Percentiles rank a stretch among this genome's conserved stretches.
These are phyloP conservation scores for Albifimbria verrucaria DNA, from an alignment of 2,329 filamentous ascomycete genomes.

Conservation along the genomic window DNA sequence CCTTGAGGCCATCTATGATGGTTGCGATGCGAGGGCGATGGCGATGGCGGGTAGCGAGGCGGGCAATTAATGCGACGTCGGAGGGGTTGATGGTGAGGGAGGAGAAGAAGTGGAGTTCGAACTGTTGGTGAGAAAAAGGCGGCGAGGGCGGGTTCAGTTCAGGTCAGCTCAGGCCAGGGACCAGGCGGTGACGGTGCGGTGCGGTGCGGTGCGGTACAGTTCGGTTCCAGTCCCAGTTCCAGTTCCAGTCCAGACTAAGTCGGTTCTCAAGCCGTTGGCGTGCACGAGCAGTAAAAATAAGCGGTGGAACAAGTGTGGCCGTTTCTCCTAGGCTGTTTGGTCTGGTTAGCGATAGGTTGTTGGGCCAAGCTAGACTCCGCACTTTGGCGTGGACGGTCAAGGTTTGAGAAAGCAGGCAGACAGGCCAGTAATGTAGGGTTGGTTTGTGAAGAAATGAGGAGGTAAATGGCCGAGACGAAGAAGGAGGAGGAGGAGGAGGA, in stretches of 20 bases:
- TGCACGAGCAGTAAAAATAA: neutral
- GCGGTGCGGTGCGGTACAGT: too few relatives aligned
- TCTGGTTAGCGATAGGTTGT: neutral
- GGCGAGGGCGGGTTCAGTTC: neutral
- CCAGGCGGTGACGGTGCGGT: slow-evolving; percentile 17
- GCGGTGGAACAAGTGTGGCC: neutral
- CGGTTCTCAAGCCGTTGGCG: too few relatives aligned
- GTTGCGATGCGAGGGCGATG: neutral
- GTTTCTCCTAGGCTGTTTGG: neutral
- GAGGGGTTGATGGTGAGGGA: slow-evolving; percentile 1
- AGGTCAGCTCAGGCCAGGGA: slow-evolving; percentile 4
- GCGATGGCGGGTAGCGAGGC: neutral
- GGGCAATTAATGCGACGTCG: slow-evolving; percentile 2
- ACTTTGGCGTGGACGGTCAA: neutral
- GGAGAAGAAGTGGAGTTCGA: too few relatives aligned
- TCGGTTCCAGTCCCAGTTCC: too few relatives aligned
- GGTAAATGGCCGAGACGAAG: neutral
- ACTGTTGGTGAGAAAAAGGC: neutral
- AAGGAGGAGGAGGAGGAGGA: neutral
- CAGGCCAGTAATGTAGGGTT: too few relatives aligned
- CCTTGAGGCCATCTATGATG: neutral
- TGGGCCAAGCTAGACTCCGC: neutral
- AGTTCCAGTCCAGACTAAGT: neutral
- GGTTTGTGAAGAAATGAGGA: too few relatives aligned
- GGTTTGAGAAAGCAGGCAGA: too few relatives aligned